Conservation (phyloP, 2,329 filamentous ascomycete species). For the Microascus cirrosus region DNA sequence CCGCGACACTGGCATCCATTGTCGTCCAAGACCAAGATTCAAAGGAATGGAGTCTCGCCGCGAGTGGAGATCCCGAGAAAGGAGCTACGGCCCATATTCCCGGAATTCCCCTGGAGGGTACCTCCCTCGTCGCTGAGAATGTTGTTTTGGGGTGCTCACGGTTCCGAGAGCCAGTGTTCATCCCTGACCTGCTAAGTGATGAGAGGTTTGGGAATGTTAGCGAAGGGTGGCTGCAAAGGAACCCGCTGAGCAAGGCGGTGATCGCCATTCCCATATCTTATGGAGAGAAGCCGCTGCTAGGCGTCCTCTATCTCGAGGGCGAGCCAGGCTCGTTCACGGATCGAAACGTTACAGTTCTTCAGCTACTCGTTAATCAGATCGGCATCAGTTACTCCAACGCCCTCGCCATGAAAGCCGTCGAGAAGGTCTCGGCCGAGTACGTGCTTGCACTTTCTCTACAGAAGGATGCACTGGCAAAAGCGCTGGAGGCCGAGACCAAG, state of each 20-base stretch:
- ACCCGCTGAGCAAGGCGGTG: conserved; percentile 60
- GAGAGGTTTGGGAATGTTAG: conserved; percentile 70
- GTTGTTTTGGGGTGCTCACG: conserved; percentile 67
- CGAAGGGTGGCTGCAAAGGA: conserved; percentile 54
- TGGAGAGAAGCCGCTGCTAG: conserved; percentile 57
- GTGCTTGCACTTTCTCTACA: conserved; percentile 68
- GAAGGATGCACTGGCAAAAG: conserved; percentile 61
- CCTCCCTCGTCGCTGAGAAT: conserved; percentile 62
- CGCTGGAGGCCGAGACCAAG: conserved; percentile 62
- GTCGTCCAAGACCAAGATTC: conserved; percentile 58
- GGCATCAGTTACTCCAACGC: conserved; percentile 61
- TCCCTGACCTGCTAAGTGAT: conserved; percentile 62
- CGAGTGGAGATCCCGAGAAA: conserved; percentile 59
- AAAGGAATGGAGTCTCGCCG: conserved; percentile 60
- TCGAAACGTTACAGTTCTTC: conserved; percentile 54
- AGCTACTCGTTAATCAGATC: conserved; percentile 69
- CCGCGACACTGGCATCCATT: conserved; percentile 61
- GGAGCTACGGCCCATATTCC: conserved; percentile 57
- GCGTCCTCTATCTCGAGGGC: conserved; percentile 66
- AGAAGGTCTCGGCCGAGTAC: conserved; percentile 70
- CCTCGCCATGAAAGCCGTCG: conserved; percentile 56
- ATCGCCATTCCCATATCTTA: conserved; percentile 74
- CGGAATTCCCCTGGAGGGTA: conserved; percentile 52
- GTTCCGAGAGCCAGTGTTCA: conserved; percentile 64
- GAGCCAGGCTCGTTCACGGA: conserved; percentile 68